A percentile compares a stretch with the other conserved stretches of the same genome.
These are phyloP conservation scores for Cicer arietinum DNA, from an alignment of 306 rosid genomes.

Conservation along the genomic window DNA sequence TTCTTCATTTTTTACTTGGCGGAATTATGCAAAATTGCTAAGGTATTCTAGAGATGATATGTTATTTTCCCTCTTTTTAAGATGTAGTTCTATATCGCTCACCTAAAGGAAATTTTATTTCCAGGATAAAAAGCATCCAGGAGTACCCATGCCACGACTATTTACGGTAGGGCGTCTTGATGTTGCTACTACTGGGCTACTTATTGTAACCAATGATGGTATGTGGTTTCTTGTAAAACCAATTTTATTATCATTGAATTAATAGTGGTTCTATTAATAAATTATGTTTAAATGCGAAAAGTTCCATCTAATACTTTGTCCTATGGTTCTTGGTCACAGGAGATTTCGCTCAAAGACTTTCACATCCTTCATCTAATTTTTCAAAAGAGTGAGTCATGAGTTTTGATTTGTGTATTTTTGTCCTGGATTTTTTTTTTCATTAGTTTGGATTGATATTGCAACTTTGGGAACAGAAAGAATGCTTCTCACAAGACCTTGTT, in stretches of 20 bases:
- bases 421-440: background rate
- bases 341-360: conserved; percentile 77
- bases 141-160: conserved; percentile 72
- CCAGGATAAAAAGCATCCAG: conserved; percentile 74
- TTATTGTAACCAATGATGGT: conserved; percentile 96
- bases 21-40: background rate
- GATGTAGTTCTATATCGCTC: background rate
- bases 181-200: conserved; percentile 94
- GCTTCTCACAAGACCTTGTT: background rate
- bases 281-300: conserved; percentile 1
- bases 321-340: conserved; percentile 56
- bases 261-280: conserved; percentile 17
- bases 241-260: conserved; percentile 23
- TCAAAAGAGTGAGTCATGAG: conserved; percentile 78
- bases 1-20: background rate
- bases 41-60: conserved; percentile 22
- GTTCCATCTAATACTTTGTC: conserved; percentile 41
- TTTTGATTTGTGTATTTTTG: conserved; percentile 17
- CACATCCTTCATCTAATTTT: conserved; percentile 88
- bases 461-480: background rate
- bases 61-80: background rate
- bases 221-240: conserved; percentile 40
- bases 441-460: conserved; percentile 24
- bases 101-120: background rate
- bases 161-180: conserved; percentile 97